These are phyloP conservation scores for Cerrena zonata DNA, from an alignment of 1,284 basidiomycete genomes.

Conservation along the genomic window DNA sequence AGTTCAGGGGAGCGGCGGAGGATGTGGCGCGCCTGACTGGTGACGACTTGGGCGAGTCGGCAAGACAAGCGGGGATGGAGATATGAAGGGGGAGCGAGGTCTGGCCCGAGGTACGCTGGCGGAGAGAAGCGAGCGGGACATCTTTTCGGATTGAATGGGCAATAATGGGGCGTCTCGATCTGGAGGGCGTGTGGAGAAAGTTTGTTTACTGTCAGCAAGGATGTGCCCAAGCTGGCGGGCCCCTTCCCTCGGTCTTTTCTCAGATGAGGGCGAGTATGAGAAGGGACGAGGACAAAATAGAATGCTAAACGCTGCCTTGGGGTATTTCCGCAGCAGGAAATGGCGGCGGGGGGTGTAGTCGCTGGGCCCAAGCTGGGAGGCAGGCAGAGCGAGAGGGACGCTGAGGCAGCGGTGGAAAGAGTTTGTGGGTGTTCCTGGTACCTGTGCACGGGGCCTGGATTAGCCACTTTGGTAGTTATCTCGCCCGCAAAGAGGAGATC, in stretches of 20 bases:
- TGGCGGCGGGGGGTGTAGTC: not conserved
- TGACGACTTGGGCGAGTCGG: no score
- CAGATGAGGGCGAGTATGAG: not conserved
- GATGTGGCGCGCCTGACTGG: no score
- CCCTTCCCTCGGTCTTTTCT: not conserved
- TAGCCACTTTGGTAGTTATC: slow-evolving; percentile 1
- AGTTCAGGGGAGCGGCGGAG: no score
- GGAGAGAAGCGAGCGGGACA: no score
- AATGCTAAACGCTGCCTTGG: not conserved
- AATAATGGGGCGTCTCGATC: not conserved
- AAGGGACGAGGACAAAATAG: not conserved
- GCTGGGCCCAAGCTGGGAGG: not conserved
- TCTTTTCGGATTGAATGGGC: not conserved
- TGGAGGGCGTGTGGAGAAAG: not conserved
- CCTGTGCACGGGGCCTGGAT: not conserved
- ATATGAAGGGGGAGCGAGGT: no score
- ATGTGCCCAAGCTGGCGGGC: not conserved
- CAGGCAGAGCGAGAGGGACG: not conserved
- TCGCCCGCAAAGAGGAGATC: not conserved
- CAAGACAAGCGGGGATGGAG: no score
- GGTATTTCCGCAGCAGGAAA: not conserved
- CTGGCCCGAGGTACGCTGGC: no score
- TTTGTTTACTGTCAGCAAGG: not conserved
- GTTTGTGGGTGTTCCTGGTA: not conserved
- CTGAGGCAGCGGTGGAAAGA: no score